Evolutionary conservation across 768 basidiomycete species (phyloP).

Genomic region (Mycena albidolilacea): DNA sequence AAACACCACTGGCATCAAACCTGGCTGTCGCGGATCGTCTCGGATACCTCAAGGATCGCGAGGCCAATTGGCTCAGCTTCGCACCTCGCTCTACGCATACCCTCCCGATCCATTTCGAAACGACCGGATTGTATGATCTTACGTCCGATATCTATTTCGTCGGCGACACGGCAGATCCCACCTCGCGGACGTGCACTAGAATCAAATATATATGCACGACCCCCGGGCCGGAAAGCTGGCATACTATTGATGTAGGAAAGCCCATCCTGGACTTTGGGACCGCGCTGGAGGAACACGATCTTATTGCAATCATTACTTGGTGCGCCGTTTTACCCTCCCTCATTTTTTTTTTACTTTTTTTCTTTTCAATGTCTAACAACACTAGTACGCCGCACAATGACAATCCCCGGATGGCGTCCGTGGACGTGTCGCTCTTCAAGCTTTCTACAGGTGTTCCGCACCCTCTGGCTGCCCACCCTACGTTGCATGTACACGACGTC

Average conservation of each 20-base stretch:
- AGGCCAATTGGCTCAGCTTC: conserved; percentile 22
- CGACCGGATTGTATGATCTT: conserved; percentile 18
- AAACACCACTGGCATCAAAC: neutral
- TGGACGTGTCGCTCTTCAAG: conserved; percentile 15
- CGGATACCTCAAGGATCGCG: neutral
- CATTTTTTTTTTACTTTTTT: no score
- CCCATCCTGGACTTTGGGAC: conserved; percentile 31
- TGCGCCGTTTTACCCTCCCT: neutral
- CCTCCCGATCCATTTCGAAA: neutral
- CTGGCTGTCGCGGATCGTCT: conserved; percentile 16
- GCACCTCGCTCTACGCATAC: neutral
- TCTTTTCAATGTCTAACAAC: neutral
- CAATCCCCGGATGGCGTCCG: neutral
- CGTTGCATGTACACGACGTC: conserved; percentile 13
- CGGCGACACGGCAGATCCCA: neutral
- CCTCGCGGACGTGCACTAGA: neutral
- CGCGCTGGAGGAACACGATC: conserved; percentile 32
- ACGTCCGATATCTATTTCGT: conserved; percentile 11
- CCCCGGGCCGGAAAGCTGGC: conserved; percentile 20
- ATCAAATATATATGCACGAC: conserved; percentile 21
- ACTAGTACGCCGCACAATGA: conserved; percentile 3
- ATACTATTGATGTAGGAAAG: conserved; percentile 1
- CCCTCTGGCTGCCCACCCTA: conserved; percentile 17
- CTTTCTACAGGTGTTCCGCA: conserved; percentile 30
- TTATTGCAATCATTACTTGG: conserved; percentile 35